phyloP scores from a whole-genome alignment of 768 basidiomycete species.

The Butyriboletus loyo region DNA sequence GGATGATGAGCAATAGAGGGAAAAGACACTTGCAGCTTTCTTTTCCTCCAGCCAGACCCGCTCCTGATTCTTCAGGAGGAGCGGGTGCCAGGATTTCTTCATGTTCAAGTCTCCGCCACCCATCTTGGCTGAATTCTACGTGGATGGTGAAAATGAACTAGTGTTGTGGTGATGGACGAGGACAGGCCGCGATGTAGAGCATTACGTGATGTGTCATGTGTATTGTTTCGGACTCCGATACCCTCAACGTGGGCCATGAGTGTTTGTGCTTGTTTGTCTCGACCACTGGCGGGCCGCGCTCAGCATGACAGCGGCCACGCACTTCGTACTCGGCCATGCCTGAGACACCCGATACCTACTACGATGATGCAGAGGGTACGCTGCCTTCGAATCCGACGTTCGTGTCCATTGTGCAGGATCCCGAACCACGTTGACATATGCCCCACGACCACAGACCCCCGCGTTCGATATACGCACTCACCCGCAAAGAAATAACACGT shows the following conservation, averaged over 20 bases:
- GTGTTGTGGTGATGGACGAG: slow-evolving; percentile 9
- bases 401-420: slow-evolving; percentile 16
- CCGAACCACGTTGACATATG: slow-evolving; percentile 12
- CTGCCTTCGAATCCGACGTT: slow-evolving; percentile 28
- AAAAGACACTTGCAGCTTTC: slow-evolving; percentile 67
- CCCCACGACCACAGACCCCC: slow-evolving; percentile 48
- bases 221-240: background rate
- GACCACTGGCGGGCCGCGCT: background rate
- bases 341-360: slow-evolving; percentile 25
- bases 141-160: background rate
- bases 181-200: background rate
- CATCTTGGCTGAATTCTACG: slow-evolving; percentile 61
- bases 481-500: slow-evolving; percentile 75
- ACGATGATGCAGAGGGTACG: slow-evolving; percentile 36
- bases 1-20: background rate
- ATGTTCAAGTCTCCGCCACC: slow-evolving; percentile 98
- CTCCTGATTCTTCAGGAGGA: slow-evolving; percentile 97
- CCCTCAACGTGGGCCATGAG: background rate
- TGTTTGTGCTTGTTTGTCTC: slow-evolving; percentile 35
- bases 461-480: slow-evolving; percentile 82
- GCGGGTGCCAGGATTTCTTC: slow-evolving; percentile 99
- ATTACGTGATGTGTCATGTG: background rate
- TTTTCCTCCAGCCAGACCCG: slow-evolving; percentile 99
- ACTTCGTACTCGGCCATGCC: slow-evolving; percentile 33
- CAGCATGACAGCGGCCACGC: slow-evolving; percentile 8